Conservation (phyloP, 768 basidiomycete species). For the Candolleomyces eurysporus region DNA sequence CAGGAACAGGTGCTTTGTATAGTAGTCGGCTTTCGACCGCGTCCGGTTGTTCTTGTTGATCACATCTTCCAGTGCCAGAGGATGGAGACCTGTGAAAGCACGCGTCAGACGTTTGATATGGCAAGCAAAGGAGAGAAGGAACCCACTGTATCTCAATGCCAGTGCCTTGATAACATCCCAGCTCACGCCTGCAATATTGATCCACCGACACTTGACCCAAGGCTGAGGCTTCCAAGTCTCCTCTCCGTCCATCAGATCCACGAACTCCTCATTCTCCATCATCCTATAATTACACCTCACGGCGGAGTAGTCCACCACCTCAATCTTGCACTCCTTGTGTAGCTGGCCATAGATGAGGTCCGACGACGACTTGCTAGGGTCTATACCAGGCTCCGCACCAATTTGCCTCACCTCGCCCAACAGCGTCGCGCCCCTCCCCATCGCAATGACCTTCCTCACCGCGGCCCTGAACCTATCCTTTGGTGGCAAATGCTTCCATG, state of each 20-base stretch:
- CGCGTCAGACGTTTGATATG: not conserved
- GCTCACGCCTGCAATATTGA: slow-evolving; percentile 64
- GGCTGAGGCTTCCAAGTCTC: slow-evolving; percentile 46
- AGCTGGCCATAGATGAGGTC: slow-evolving; percentile 56
- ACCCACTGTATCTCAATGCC: slow-evolving; percentile 58
- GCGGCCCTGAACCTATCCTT: slow-evolving; percentile 51
- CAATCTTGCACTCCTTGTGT: slow-evolving; percentile 60
- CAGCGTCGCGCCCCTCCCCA: slow-evolving; percentile 51
- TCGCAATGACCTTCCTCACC: slow-evolving; percentile 61
- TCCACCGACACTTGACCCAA: slow-evolving; percentile 74
- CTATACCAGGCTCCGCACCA: slow-evolving; percentile 72
- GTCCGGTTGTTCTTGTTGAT: slow-evolving; percentile 53
- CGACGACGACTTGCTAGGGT: slow-evolving; percentile 60
- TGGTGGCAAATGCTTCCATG: slow-evolving; percentile 31
- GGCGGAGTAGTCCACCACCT: slow-evolving; percentile 64
- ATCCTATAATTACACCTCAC: slow-evolving; percentile 49
- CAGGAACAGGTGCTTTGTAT: slow-evolving; percentile 66
- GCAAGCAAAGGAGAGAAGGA: slow-evolving; percentile 14
- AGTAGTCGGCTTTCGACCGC: slow-evolving; percentile 73
- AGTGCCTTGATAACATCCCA: slow-evolving; percentile 75
- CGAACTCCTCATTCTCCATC: slow-evolving; percentile 62
- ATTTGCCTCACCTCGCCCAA: slow-evolving; percentile 35
- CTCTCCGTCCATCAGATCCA: slow-evolving; percentile 48
- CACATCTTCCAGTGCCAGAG: slow-evolving; percentile 69
- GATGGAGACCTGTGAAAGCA: slow-evolving; percentile 53